Conservation (phyloP, 257 asterid genomes). For the Solanum chilense region DNA sequence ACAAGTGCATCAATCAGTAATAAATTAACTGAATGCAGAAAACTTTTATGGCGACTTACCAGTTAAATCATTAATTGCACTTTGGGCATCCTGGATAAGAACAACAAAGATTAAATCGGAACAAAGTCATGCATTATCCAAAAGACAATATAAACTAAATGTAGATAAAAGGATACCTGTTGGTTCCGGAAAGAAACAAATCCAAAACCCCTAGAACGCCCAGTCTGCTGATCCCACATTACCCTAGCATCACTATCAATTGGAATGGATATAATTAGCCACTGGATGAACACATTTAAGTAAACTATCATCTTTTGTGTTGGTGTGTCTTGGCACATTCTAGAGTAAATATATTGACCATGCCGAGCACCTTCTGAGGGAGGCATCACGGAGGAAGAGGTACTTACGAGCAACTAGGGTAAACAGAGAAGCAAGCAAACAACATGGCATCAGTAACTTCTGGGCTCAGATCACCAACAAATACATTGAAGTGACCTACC, state of each 20-base stretch:
- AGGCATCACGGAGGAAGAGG: not conserved
- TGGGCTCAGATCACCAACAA: slow-evolving; percentile 96
- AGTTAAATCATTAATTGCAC: slow-evolving; percentile 79
- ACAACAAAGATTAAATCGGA: not conserved
- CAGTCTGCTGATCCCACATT: slow-evolving; percentile 97
- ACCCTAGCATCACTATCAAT: slow-evolving; percentile 75
- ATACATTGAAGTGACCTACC: slow-evolving; percentile 77
- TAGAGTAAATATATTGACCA: not conserved
- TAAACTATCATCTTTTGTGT: not conserved
- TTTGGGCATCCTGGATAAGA: slow-evolving; percentile 77
- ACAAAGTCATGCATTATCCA: not conserved
- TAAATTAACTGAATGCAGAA: not conserved
- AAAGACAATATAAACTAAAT: not conserved
- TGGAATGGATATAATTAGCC: not conserved
- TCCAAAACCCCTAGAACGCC: slow-evolving; percentile 95
- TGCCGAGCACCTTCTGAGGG: not conserved
- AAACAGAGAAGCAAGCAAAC: slow-evolving; percentile 77
- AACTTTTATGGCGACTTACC: slow-evolving; percentile 30
- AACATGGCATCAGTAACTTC: slow-evolving; percentile 96
- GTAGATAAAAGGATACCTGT: slow-evolving; percentile 38
- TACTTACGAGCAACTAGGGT: slow-evolving; percentile 82
- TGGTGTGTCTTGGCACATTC: not conserved
- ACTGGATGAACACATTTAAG: not conserved
- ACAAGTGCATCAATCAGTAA: not conserved
- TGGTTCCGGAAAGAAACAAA: slow-evolving; percentile 92